Percentiles rank a stretch among this genome's conserved stretches.
Evolutionary conservation across 805 yeast species (phyloP).

Genomic region (Wickerhamomyces silvicola): DNA sequence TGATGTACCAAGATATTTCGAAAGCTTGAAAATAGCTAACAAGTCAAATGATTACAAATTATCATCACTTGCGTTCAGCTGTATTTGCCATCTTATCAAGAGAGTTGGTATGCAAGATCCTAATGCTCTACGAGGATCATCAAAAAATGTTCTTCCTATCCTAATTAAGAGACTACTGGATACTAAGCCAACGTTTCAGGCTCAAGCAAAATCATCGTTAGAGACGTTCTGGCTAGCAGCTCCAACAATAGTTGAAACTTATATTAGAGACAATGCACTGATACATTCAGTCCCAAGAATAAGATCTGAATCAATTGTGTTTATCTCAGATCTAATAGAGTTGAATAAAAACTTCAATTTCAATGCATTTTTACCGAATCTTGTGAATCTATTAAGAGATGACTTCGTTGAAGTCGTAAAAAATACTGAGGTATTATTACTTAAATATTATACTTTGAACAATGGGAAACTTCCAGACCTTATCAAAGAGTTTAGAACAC

Average conservation of each 20-base stretch:
- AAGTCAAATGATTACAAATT: slow-evolving; percentile 33
- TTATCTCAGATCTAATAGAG: slow-evolving; percentile 38
- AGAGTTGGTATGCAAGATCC: slow-evolving; percentile 54
- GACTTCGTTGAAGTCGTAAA: slow-evolving; percentile 19
- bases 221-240: slow-evolving; percentile 51
- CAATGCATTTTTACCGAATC: slow-evolving; percentile 17
- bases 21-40: slow-evolving; percentile 40
- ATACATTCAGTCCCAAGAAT: slow-evolving; percentile 31
- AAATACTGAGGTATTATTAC: slow-evolving; percentile 19
- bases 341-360: slow-evolving; percentile 30
- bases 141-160: slow-evolving; percentile 43
- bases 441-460: slow-evolving; percentile 19
- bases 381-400: slow-evolving; percentile 21
- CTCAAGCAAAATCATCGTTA: slow-evolving; percentile 44
- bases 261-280: slow-evolving; percentile 38
- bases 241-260: slow-evolving; percentile 39
- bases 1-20: slow-evolving; percentile 44
- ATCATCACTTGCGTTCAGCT: slow-evolving; percentile 38
- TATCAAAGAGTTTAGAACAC: slow-evolving; percentile 15
- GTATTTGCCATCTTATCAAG: slow-evolving; percentile 50
- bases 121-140: slow-evolving; percentile 33
- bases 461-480: slow-evolving; percentile 13
- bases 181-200: slow-evolving; percentile 27
- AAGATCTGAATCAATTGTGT: slow-evolving; percentile 36
- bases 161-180: slow-evolving; percentile 42